Base-by-base conservation (phyloP, 2,329 filamentous ascomycete genomes). In the Xylaria sp. region DNA sequence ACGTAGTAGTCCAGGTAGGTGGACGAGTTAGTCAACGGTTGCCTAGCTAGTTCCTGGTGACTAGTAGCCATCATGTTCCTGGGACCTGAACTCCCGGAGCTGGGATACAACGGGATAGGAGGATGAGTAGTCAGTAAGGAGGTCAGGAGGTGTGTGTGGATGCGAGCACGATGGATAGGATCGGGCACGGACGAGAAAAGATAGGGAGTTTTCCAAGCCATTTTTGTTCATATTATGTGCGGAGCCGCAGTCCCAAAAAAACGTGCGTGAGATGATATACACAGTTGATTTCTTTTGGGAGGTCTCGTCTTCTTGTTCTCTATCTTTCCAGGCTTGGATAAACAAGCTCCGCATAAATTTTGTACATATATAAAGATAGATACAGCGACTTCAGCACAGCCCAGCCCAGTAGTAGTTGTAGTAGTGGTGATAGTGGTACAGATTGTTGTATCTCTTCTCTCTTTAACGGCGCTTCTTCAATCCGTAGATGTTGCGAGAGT, bases 401-500 rank as follows among this genome's bases (percentile, higher is more conserved):
- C 19, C 23, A 30, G 23, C 23, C 23, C 23, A 30, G 23, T 30
- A 30, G 23, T 5, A 30, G 23, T 30, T 30, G 23, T 30, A 30
- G 23, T 30, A 30, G 23, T 30, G 23, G 23, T 30, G 23, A 30
- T 30, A 30, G 23, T 30, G 23, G 23, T 30, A 30, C 23, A 30
- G 23, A 30, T 30, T 30, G 23, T 30, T 30, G 56, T 6, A 51
- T 54, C 7, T 13, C 16, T 56, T 30, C 23, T 30, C 23, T 30
- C 23, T 30, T 30, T 58, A 65, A 18, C 60, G 60, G 47, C 67
- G 64, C 16, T 62, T 63, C 35, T 65, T 55, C 30, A 70, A 55
- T 42, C 69, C 68, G 35, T 65, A 69, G 74, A 86, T 84, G 62
- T 80, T 78, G 78, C 82, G 83, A 69, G 80, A 83, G 74, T 85